Evolutionary conservation across 2,329 filamentous ascomycete genomes (phyloP), one percentile per base, ranked within the genome.

Genomic region (Sclerotinia minor): DNA sequence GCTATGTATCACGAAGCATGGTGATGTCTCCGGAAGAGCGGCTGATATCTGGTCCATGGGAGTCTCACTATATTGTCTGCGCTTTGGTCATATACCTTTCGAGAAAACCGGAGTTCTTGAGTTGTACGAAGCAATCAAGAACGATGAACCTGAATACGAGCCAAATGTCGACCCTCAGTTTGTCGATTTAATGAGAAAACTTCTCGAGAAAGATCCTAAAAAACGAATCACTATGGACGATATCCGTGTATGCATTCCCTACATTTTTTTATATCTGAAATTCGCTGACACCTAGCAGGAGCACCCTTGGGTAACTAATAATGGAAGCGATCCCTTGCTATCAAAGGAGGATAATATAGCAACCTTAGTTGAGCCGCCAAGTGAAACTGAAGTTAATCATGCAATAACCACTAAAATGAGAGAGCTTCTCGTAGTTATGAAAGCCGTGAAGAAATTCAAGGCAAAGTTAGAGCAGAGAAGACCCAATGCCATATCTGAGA

Each of bases 1-100:
- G 78, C 83, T 99, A 17, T 99, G 95, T 75, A 89, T 94, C 29
- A 87, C 88, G 9, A 93, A 87, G 74, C 94, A 97, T 76, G 92
- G 92, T 0, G 89, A 94, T 72, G 89, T 98, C 1, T 94, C 92
- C 3, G 95, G 95, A 15, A 91, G 87, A 73, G 93, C 94, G 5
- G 92, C 92, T 5, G 95, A 99, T 79, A 93, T 99, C 65, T 99
- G 95, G 95, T 96, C 94, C 4, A 98, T 98, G 94, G 95, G 95
- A 8, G 89, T 97, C 11, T 96, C 94, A 1, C 82, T 99, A 2
- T 98, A 94, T 77, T 99, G 95, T 77, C 83, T 99, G 50, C 89
- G 91, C 69, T 98, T 96, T 75, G 95, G 95, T 44, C 84, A 82
- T 61, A 89, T 99, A 70, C 95, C 95, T 0, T 99, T 98, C 76